Evolutionary conservation across 148 eudicot genomes (phyloP).

Genomic region (Vaccinium myrtillus): DNA sequence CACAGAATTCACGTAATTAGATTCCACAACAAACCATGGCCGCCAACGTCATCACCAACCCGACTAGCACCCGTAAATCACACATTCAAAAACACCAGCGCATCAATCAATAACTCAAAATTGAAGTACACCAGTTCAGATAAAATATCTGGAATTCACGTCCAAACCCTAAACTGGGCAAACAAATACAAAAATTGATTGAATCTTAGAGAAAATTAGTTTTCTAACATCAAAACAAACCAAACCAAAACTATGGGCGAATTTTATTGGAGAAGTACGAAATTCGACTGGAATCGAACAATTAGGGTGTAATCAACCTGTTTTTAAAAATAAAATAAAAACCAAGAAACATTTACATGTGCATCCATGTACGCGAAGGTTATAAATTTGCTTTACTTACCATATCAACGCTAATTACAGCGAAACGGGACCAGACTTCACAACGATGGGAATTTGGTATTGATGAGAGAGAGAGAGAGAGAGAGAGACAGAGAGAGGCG

Average conservation of each 20-base stretch:
- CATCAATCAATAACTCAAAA: not conserved
- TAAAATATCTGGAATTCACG: not conserved
- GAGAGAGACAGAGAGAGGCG: slow-evolving; percentile 18
- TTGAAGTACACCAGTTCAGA: not conserved
- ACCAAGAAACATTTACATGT: not conserved
- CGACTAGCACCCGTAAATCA: not conserved
- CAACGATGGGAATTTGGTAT: not conserved
- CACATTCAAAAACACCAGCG: not conserved
- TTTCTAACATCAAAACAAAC: not conserved
- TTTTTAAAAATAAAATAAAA: too few species aligned
- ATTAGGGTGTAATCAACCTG: not conserved
- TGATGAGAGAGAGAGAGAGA: not conserved
- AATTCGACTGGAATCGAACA: not conserved
- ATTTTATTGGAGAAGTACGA: not conserved
- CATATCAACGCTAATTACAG: not conserved
- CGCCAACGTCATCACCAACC: not conserved
- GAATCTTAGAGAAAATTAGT: not conserved
- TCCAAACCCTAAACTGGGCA: not conserved
- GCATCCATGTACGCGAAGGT: not conserved
- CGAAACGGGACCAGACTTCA: not conserved
- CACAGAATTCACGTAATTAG: not conserved
- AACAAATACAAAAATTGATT: not conserved
- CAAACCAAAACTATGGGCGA: not conserved
- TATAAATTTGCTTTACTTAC: not conserved
- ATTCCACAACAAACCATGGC: not conserved